These are phyloP conservation scores for Penicillium tannophilum DNA, from an alignment of 495 filamentous ascomycete genomes.

Conservation along the genomic window DNA sequence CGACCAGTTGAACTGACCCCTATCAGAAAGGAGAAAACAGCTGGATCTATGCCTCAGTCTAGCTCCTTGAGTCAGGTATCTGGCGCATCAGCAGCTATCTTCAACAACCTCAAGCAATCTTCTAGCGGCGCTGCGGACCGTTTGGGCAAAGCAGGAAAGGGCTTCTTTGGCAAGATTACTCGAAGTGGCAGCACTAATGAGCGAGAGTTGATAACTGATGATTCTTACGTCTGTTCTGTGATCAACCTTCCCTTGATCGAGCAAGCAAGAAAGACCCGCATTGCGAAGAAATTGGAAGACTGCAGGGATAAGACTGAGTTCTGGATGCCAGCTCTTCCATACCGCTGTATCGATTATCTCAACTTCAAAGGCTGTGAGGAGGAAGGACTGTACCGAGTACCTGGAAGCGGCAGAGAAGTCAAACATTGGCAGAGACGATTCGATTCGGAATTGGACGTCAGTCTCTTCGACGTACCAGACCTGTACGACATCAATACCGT, in stretches of 20 bases:
- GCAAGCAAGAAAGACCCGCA: slow-evolving; percentile 82
- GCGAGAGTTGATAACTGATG: slow-evolving; percentile 68
- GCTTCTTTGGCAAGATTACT: slow-evolving; percentile 73
- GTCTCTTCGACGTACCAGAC: slow-evolving; percentile 79
- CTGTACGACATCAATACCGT: slow-evolving; percentile 94
- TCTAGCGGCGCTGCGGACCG: slow-evolving; percentile 71
- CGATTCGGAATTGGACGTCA: slow-evolving; percentile 83
- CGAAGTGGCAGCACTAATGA: slow-evolving; percentile 72
- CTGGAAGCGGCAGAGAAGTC: slow-evolving; percentile 79
- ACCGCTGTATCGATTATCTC: slow-evolving; percentile 89
- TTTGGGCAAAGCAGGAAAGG: slow-evolving; percentile 73
- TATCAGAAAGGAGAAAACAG: slow-evolving; percentile 49
- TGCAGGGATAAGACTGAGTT: slow-evolving; percentile 93
- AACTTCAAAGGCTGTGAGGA: slow-evolving; percentile 89
- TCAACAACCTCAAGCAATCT: slow-evolving; percentile 71
- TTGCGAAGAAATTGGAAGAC: slow-evolving; percentile 79
- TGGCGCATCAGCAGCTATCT: slow-evolving; percentile 63
- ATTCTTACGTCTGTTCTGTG: slow-evolving; percentile 73
- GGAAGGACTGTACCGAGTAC: slow-evolving; percentile 86
- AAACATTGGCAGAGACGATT: slow-evolving; percentile 87
- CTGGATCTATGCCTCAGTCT: slow-evolving; percentile 53
- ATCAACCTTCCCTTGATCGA: slow-evolving; percentile 81
- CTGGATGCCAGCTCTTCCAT: slow-evolving; percentile 94
- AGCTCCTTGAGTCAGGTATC: slow-evolving; percentile 63
- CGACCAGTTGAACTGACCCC: slow-evolving; percentile 46